These are phyloP conservation scores for Globisporangium spinosum DNA, from an alignment of 352 stramenopile species.

Conservation along the genomic window DNA sequence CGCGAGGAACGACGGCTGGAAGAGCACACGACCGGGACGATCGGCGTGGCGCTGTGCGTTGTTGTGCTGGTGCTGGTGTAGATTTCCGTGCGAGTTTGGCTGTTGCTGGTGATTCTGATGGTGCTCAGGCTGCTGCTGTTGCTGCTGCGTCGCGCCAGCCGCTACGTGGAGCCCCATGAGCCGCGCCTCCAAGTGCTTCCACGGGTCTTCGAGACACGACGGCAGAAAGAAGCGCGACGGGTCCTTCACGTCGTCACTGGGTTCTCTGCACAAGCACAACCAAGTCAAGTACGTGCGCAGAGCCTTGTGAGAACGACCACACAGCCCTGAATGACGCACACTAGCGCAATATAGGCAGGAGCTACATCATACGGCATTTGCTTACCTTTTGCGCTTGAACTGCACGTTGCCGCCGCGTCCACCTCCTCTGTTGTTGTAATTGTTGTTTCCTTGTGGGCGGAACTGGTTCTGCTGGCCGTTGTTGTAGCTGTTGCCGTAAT, in stretches of 20 bases:
- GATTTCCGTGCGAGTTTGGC: not conserved
- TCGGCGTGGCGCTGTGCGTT: conserved; percentile 5
- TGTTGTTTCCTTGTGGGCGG: not conserved
- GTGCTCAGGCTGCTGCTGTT: not conserved
- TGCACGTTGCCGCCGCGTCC: conserved; percentile 13
- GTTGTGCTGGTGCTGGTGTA: conserved; percentile 3
- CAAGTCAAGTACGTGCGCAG: conserved; percentile 5
- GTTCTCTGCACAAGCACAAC: conserved; percentile 19
- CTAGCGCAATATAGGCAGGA: not conserved
- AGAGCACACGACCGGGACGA: conserved; percentile 50
- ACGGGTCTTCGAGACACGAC: conserved; percentile 69
- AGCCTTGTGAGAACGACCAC: not conserved
- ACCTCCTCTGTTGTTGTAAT: conserved; percentile 3
- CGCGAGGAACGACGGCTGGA: conserved; percentile 65
- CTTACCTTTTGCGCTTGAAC: conserved; percentile 49
- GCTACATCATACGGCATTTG: not conserved
- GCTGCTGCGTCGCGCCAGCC: not conserved
- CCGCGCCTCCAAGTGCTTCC: conserved; percentile 32
- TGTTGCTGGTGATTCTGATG: conserved; percentile 19
- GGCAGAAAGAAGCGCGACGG: conserved; percentile 55
- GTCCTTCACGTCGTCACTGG: conserved; percentile 40
- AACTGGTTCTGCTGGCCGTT: conserved; percentile 16
- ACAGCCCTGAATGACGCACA: not conserved
- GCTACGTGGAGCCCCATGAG: not conserved
- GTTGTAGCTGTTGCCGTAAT: conserved; percentile 21